phyloP scores from a whole-genome alignment of 352 stramenopile genomes.

The Pythium diclinum region DNA sequence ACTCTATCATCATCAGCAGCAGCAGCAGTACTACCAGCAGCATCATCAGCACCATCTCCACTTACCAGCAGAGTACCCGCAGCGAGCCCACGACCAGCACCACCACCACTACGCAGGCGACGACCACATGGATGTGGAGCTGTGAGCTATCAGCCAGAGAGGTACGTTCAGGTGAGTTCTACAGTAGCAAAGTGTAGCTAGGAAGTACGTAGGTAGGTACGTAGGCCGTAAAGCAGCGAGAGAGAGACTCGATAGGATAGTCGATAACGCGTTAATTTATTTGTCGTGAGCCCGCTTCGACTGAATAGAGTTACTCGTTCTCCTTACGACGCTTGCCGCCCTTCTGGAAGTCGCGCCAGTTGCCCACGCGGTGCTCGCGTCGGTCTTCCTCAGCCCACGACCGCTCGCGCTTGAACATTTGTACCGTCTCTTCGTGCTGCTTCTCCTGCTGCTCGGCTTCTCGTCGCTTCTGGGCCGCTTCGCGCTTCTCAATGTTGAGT shows the following conservation, averaged over 20 bases:
- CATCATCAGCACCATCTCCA: slow-evolving; percentile 13
- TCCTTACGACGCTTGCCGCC: slow-evolving; percentile 67
- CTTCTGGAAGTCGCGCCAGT: slow-evolving; percentile 80
- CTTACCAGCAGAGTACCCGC: slow-evolving; percentile 7
- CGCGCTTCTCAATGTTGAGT: slow-evolving; percentile 70
- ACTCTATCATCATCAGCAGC: neutral
- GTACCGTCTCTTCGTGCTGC: slow-evolving; percentile 56
- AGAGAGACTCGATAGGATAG: neutral
- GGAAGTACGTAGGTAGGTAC: neutral
- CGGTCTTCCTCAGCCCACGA: slow-evolving; percentile 77
- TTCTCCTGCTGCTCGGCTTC: slow-evolving; percentile 76
- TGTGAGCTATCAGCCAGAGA: slow-evolving; percentile 23
- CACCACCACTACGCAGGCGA: slow-evolving; percentile 7
- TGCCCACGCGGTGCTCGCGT: slow-evolving; percentile 72
- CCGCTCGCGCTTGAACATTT: slow-evolving; percentile 64
- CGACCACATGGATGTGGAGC: slow-evolving; percentile 25
- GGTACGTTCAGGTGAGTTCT: slow-evolving; percentile 3
- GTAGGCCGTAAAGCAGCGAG: neutral
- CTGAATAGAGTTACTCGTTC: slow-evolving; percentile 28
- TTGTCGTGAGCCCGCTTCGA: slow-evolving; percentile 46
- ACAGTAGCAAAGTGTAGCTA: too few species aligned
- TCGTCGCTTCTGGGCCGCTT: slow-evolving; percentile 59
- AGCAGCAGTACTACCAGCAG: neutral
- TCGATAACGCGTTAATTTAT: slow-evolving; percentile 24
- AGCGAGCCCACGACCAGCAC: slow-evolving; percentile 10